phyloP scores from a whole-genome alignment of 805 yeast genomes.

The Danielozyma ontarioensis region DNA sequence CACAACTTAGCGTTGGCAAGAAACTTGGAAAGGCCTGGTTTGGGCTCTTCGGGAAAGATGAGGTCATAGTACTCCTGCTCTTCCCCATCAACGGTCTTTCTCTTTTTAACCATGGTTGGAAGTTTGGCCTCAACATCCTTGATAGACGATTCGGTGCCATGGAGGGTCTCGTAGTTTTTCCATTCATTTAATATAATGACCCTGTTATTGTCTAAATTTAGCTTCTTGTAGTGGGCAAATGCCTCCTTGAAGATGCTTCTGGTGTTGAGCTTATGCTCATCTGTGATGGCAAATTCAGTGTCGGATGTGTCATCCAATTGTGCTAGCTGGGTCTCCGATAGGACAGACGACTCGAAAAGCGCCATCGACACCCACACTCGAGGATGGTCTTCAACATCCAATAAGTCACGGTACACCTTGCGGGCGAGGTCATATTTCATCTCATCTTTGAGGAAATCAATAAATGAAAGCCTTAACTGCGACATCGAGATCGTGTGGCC shows the following conservation, averaged over 20 bases:
- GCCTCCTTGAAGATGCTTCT: conserved; percentile 57
- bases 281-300: conserved; percentile 47
- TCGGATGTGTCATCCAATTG: conserved; percentile 43
- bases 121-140: conserved; percentile 37
- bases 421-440: conserved; percentile 56
- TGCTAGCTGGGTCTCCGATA: conserved; percentile 47
- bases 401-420: conserved; percentile 36
- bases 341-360: conserved; percentile 63
- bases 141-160: conserved; percentile 47
- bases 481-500: conserved; percentile 24
- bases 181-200: conserved; percentile 54
- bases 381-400: conserved; percentile 27
- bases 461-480: conserved; percentile 26
- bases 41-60: conserved; percentile 60
- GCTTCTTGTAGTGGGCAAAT: conserved; percentile 35
- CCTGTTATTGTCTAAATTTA: conserved; percentile 38
- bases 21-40: conserved; percentile 28
- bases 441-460: conserved; percentile 59
- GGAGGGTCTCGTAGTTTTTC: conserved; percentile 55
- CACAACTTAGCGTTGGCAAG: conserved; percentile 40
- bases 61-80: conserved; percentile 57
- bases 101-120: conserved; percentile 50
- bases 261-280: conserved; percentile 45
- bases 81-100: conserved; percentile 39
- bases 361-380: conserved; percentile 63